phyloP scores from a whole-genome alignment of 306 rosid genomes.

The Lagenaria siceraria region DNA sequence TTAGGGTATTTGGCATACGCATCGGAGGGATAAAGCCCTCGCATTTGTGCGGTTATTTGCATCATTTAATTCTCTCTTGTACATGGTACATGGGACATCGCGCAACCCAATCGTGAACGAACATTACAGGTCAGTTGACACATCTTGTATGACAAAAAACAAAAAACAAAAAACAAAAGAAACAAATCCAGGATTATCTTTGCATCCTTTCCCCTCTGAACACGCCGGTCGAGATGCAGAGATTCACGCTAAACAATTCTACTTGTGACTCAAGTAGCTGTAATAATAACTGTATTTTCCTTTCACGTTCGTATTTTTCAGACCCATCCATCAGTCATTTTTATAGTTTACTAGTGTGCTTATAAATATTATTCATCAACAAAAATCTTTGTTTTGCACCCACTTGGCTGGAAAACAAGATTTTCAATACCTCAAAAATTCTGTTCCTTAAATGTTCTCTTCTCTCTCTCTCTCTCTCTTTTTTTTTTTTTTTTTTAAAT shows the following conservation, averaged over 20 bases:
- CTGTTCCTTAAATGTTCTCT: not conserved
- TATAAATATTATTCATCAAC: not conserved
- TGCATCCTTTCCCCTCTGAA: constrained; percentile 2
- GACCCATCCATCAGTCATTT: not conserved
- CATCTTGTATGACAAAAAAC: not conserved
- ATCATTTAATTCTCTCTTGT: constrained; percentile 14
- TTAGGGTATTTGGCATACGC: not conserved
- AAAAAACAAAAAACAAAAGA: too few relatives aligned
- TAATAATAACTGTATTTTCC: constrained; percentile 17
- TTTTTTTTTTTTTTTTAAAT: too few relatives aligned
- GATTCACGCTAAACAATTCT: constrained; percentile 10
- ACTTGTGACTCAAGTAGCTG: constrained; percentile 13
- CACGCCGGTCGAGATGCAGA: constrained; percentile 6
- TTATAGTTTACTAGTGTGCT: not conserved
- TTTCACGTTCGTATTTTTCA: not conserved
- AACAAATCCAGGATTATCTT: not conserved
- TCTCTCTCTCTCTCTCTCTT: not conserved
- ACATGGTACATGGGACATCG: constrained; percentile 30
- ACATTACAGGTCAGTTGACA: constrained; percentile 14
- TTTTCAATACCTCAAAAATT: not conserved
- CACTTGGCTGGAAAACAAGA: not conserved
- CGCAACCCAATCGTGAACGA: constrained; percentile 2
- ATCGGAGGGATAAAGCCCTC: constrained; percentile 15
- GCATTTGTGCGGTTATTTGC: constrained; percentile 17
- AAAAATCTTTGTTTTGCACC: not conserved